Percentiles rank a stretch among this genome's conserved stretches.
Evolutionary conservation across 116 monocot species (phyloP).

Genomic region (Thalassia testudinum): DNA sequence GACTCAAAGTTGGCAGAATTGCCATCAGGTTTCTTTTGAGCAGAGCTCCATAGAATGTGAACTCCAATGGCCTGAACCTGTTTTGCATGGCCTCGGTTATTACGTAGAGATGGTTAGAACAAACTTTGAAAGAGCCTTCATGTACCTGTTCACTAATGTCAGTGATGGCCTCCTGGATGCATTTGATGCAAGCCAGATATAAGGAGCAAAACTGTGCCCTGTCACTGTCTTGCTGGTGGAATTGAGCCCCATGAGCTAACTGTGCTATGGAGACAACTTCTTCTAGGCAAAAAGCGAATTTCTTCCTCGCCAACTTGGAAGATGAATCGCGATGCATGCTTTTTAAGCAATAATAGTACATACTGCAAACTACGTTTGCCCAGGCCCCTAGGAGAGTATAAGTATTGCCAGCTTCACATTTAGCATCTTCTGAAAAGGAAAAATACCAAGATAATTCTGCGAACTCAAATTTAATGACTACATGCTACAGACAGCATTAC

Average conservation of each 20-base stretch:
- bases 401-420: conserved; percentile 10
- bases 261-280: conserved; percentile 39
- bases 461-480: too few species aligned
- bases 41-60: conserved; percentile 37
- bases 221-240: too few species aligned
- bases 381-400: conserved; percentile 20
- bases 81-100: too few species aligned
- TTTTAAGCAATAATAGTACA: conserved; percentile 43
- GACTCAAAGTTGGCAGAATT: conserved; percentile 15
- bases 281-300: conserved; percentile 60
- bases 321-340: conserved; percentile 21
- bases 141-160: conserved; percentile 45
- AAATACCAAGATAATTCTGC: too few species aligned
- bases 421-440: conserved; percentile 38
- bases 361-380: conserved; percentile 22
- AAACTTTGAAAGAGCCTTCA: background rate
- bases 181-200: conserved; percentile 29
- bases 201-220: conserved; percentile 11
- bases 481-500: too few species aligned
- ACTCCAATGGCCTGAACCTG: conserved; percentile 59
- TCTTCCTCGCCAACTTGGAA: conserved; percentile 40
- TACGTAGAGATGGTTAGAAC: too few species aligned
- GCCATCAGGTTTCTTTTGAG: conserved; percentile 49
- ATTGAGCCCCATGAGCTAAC: conserved; percentile 28
- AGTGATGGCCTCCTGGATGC: conserved; percentile 27